Evolutionary conservation across 768 basidiomycete genomes (phyloP), one percentile per base, ranked within the genome.

Genomic region (Tulasnella sp.): DNA sequence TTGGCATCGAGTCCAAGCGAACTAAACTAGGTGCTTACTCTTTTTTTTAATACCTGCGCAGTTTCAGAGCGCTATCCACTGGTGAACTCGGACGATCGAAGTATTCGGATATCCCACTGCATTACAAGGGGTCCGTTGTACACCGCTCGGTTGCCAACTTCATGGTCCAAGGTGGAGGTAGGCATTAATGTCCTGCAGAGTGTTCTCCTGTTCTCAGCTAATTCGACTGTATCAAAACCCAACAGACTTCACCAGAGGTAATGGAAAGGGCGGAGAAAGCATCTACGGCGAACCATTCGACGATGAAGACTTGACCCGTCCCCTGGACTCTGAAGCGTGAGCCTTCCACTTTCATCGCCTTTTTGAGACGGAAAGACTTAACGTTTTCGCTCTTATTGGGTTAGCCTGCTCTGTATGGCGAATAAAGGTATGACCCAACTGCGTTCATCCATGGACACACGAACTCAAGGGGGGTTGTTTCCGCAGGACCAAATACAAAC

Each of bases 51-150:
- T 37, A n/a, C 34, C 69, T 76, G 22, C 16, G 72, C 82, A 97
- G 95, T 86, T 97, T 97, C 85, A 91, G 96, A 69, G 91, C 92
- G 3, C 87, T 97, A 77, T 95, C 94, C 85, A 97, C 95, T 0
- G 96, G 96, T 12, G 94, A 96, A 85, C 92, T 91, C 83, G 96
- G 96, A 6, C 83, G 93, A 9, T 94, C 94, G 0, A 85, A 88
- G 0, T 84, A 88, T 31, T 89, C 90, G 1, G 89, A 92, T n/a
- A 85, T 91, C 14, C 92, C 94, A 8, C 88, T 97, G 6, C 93
- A 93, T 86, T 96, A 95, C 89, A 96, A 94, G 86, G 91, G 91
- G 83, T 90, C 89, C 82, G 91, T 91, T 60, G 88, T 95, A 18
- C 96, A 96, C 84, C 89, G 96, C 40, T 92, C 93, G 46, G 96